Percentiles rank a stretch among this genome's conserved stretches.
phyloP scores from a whole-genome alignment of 1,284 basidiomycete species.

The Papiliotrema flavescens region DNA sequence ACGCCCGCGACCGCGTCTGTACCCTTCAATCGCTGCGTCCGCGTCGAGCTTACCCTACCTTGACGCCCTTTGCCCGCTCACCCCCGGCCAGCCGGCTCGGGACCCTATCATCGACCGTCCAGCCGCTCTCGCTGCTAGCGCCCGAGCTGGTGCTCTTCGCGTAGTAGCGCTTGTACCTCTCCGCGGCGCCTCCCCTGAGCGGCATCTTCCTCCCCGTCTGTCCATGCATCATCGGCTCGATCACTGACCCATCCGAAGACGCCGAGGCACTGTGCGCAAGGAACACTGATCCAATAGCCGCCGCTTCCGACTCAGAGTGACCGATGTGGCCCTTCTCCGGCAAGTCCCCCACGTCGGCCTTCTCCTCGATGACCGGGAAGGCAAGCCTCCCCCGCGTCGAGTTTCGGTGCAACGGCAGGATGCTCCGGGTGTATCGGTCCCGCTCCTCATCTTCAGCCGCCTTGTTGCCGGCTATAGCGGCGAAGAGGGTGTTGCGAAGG shows the following conservation, averaged over 20 bases:
- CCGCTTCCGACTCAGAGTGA: not conserved
- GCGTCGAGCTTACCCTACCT: not conserved
- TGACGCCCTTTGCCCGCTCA: slow-evolving; percentile 13
- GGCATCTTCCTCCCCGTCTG: not conserved
- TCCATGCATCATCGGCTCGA: not conserved
- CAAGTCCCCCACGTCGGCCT: slow-evolving; percentile 3
- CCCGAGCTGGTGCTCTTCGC: slow-evolving; percentile 6
- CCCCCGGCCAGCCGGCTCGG: slow-evolving; percentile 12
- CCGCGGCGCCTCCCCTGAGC: slow-evolving; percentile 5
- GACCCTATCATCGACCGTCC: slow-evolving; percentile 3
- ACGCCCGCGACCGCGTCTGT: too few species aligned
- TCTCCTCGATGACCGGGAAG: slow-evolving; percentile 18
- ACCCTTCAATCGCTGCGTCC: too few species aligned
- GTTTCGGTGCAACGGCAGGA: slow-evolving; percentile 18
- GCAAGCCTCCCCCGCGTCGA: slow-evolving; percentile 8
- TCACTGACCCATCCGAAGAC: not conserved
- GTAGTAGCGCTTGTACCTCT: slow-evolving; percentile 20
- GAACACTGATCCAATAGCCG: not conserved
- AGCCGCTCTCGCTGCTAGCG: not conserved
- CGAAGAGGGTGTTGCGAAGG: slow-evolving; percentile 26
- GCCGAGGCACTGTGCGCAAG: slow-evolving; percentile 1
- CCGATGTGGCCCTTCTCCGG: too few species aligned
- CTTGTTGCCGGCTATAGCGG: slow-evolving; percentile 19
- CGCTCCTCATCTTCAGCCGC: not conserved
- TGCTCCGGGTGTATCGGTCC: slow-evolving; percentile 25